Evolutionary conservation across 805 yeast species (phyloP), one percentile per base, ranked within the genome.

Genomic region (Komagataella pseudopastoris): DNA sequence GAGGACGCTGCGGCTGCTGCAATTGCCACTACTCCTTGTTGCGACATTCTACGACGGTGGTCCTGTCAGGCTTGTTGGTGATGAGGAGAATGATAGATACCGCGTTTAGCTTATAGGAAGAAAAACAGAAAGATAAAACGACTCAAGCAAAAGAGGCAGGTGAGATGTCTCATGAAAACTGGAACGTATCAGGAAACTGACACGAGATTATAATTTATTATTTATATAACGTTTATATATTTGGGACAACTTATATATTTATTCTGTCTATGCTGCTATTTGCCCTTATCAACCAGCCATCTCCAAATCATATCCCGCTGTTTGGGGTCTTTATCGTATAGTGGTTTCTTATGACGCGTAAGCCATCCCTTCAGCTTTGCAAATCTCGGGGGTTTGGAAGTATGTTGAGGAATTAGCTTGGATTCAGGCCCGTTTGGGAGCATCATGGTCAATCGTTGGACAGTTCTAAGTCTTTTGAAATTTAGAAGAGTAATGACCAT

Each of bases 401-500:
- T 43, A 30, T 48, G 36, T 8, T n/a, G 23, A 22, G 30, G 18
- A 12, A 17, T 45, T 20, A 17, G 36, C 17, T n/a, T 18, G 14
- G 24, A 47, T 16, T 36, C 50, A n/a, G 18, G 48, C 23, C 43
- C 20, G 16, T 23, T 23, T 2, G 66, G 67, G 49, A 69, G 64
- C 60, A 78, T 78, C 76, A 84, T 77, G 0, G 90, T 82, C 58
- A 85, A 64, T 54, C 74, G 78, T 53, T 85, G 88, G 0, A 86
- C 88, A 16, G 76, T 68, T 51, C 75, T 71, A 46, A 86, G 64
- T 14, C 77, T 77, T 47, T 71, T 70, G 64, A 83, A 78, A 58
- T 82, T 82, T 46, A 74, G 64, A 36, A 74, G 58, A 0, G 88
- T 80, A 47, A 85, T 74, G 1, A 73, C 47, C 5, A 74, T 53